Conservation (phyloP, 305 asterid genomes). For the Fraxinus ornus region DNA sequence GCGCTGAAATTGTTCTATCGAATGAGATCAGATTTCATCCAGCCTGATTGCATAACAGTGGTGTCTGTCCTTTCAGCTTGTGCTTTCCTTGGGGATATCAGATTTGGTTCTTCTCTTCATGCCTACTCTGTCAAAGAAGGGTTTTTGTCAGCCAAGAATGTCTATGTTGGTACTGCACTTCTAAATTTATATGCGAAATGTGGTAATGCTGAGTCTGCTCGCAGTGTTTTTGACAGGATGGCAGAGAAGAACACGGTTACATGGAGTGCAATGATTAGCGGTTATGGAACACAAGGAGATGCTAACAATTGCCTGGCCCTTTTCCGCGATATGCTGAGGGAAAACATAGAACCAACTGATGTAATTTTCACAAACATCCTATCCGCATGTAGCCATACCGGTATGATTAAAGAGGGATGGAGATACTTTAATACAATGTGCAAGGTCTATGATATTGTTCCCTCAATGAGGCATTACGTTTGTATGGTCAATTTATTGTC, state of each 20-base stretch:
- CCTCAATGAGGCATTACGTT: constrained; percentile 45
- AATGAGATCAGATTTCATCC: constrained; percentile 41
- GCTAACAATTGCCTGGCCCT: constrained; percentile 37
- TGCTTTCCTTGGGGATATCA: constrained; percentile 34
- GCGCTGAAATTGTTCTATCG: constrained; percentile 39
- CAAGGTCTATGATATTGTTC: constrained; percentile 30
- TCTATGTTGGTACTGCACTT: constrained; percentile 51
- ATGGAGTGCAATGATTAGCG: constrained; percentile 57
- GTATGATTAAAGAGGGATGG: constrained; percentile 58
- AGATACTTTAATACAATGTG: constrained; percentile 42
- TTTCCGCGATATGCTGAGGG: constrained; percentile 38
- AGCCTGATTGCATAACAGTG: constrained; percentile 44
- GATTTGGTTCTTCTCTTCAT: constrained; percentile 49
- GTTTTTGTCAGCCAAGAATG: constrained; percentile 33
- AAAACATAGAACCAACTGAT: constrained; percentile 48
- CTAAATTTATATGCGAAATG: constrained; percentile 53
- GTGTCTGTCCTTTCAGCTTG: constrained; percentile 52
- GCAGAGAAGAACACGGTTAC: constrained; percentile 40
- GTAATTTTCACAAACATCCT: constrained; percentile 43
- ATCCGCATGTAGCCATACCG: constrained; percentile 54
- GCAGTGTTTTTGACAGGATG: constrained; percentile 48
- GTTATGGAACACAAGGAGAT: constrained; percentile 56
- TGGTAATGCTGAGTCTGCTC: constrained; percentile 51
- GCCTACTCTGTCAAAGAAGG: constrained; percentile 46
- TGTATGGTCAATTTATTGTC: constrained; percentile 62